Base-by-base conservation (phyloP, 2,329 filamentous ascomycete species). In the Colletotrichum australisinense region DNA sequence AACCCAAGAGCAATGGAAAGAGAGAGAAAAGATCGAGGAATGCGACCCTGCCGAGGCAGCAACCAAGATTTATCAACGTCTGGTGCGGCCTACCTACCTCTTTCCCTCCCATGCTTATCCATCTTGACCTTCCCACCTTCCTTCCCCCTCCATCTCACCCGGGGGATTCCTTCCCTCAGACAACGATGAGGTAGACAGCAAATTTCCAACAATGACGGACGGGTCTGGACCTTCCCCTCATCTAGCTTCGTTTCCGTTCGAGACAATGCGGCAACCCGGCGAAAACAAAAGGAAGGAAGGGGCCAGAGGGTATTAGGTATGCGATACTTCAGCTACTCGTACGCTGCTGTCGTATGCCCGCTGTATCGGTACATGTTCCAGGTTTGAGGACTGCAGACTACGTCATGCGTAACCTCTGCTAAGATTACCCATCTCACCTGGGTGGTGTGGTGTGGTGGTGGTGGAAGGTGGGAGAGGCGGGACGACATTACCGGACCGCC, bases 141-240 rank as follows among this genome's bases (percentile, higher is more conserved):
- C 69, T 76, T 67, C 77, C 74, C 77, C 77, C 74, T 62, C 76
- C 73, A 63, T 69, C 67, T 76, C 71, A 9, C 22, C 42, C 56
- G 35, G 35, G 55, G 42, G 66, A 35, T 74, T 60, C 63, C 68
- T 74, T 72, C 60, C 70, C 68, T 63, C 42, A 66, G 68, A 49
- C 42, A 49, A 49, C 8, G n/a, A n/a, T 49, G 32, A n/a, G 68
- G 57, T 32, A 6, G 46, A 35, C 59, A 56, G 59, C 42, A 35
- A 60, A 55, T 64, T 56, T 57, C 32, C 24, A 30, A n/a, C 53
- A 32, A 35, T 46, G 32, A 49, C 8, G 11, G 19, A 49, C 58
- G 32, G 42, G 59, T 53, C 63, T 26, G 16, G 42, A 67, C 30
- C 28, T n/a, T 7, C 14, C 30, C 30, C 22, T 16, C 32, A 5